Evolutionary conservation across 257 asterid species (phyloP), one percentile per base, ranked within the genome.

Genomic region (Nicotiana paniculata): DNA sequence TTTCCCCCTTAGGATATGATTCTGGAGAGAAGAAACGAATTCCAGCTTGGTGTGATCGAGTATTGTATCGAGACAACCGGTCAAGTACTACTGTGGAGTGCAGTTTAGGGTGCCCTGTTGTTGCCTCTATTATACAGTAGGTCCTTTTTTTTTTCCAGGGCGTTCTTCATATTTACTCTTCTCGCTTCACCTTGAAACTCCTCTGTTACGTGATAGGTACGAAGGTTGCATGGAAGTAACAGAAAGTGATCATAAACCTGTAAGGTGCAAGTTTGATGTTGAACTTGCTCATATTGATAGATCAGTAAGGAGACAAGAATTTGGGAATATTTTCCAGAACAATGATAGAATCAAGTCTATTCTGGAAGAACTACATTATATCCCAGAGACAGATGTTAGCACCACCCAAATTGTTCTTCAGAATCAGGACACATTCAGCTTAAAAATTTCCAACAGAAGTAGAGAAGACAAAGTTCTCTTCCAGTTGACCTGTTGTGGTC

Each of bases 31-130:
- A 96, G 92, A 94, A 96, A 83, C 83, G 98, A 48, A 94, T 94
- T 82, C 99, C 98, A 5, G 98, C 99, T 55, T 96, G 99, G 99
- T 96, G 99, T 75, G 98, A 94, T 66, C 84, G 99, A 85, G 88
- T 94, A 77, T 82, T 94, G 9, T 96, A 96, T 77, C 87, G 98
- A 69, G 98, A 96, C 85, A 96, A 87, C 72, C 88, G 98, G 28
- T 87, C 89, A n/a, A 68, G 86, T 68, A 91, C 93, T n/a, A n/a
- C 83, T 17, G 91, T 86, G 26, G 90, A 85, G 39, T 96, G 99
- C 90, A 91, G 96, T 77, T 88, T 96, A 84, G 97, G 89, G 89
- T 94, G 98, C 82, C 98, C 99, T 9, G 93, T 96, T 18, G 93
- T 92, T 81, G 93, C 97, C 76, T 93, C 97, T 59, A 87, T 96